Conservation (phyloP, 1,284 basidiomycete species). For the Ustilago crameri region DNA sequence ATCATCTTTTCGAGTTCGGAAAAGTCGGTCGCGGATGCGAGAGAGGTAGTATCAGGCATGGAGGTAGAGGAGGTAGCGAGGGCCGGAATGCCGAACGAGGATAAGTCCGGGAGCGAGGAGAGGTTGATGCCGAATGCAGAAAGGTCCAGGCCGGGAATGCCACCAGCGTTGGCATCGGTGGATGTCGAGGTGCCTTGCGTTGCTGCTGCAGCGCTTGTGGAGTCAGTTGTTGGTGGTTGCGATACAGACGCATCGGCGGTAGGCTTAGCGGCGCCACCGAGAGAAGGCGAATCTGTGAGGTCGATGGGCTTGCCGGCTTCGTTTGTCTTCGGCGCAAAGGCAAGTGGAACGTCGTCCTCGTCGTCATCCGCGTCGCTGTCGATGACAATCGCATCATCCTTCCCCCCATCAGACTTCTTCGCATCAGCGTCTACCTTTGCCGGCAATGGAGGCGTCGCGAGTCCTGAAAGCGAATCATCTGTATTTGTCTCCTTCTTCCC, state of each 20-base stretch:
- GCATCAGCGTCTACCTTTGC: not conserved
- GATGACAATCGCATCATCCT: conserved; percentile 42
- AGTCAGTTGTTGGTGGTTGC: not conserved
- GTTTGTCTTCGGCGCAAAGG: conserved; percentile 37
- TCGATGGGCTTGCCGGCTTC: conserved; percentile 31
- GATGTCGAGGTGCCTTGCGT: conserved; percentile 1
- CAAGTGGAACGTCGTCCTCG: conserved; percentile 50
- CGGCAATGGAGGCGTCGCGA: conserved; percentile 21
- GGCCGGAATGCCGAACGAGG: conserved; percentile 32
- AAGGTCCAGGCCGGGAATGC: conserved; percentile 30
- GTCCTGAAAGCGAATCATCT: conserved; percentile 17
- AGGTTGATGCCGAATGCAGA: conserved; percentile 41
- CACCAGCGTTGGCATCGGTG: not conserved
- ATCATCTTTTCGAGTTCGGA: conserved; percentile 46
- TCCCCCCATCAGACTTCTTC: conserved; percentile 7
- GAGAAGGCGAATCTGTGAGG: conserved; percentile 36
- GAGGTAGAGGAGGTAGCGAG: conserved; percentile 8
- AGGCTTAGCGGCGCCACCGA: conserved; percentile 9
- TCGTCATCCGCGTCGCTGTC: conserved; percentile 52
- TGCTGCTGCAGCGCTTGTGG: not conserved
- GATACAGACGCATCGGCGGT: not conserved
- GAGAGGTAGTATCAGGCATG: conserved; percentile 1
- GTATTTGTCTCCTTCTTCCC: conserved; percentile 2
- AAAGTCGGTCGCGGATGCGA: conserved; percentile 21
- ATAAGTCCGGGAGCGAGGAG: conserved; percentile 31